Conservation (phyloP, 73 alveolate species). For the Paramecium octaurelia region DNA sequence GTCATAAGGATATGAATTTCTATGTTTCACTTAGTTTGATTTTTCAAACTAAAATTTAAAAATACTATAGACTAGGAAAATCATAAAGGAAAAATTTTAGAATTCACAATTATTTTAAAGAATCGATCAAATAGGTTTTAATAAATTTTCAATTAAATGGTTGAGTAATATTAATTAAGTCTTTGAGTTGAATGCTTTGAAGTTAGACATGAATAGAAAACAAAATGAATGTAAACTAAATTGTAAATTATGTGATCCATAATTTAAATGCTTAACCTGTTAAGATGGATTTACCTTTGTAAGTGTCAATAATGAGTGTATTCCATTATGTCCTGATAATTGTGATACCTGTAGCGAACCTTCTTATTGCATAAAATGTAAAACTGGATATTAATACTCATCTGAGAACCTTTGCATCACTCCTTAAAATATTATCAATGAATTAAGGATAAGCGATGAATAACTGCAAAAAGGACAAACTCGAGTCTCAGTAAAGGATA, state of each 20-base stretch:
- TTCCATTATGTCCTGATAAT: neutral
- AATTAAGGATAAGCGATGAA: neutral
- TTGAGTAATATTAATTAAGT: neutral
- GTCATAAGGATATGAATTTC: neutral
- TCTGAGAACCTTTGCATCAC: neutral
- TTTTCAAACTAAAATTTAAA: neutral
- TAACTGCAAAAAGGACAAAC: neutral
- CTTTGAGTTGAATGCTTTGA: neutral
- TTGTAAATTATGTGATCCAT: neutral
- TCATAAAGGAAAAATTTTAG: neutral
- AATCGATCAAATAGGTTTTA: neutral
- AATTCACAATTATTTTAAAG: neutral
- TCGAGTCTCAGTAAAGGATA: neutral
- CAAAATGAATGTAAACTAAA: neutral
- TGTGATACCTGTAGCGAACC: neutral
- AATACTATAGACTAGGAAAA: neutral
- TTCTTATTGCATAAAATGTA: neutral
- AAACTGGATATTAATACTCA: neutral
- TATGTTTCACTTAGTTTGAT: neutral
- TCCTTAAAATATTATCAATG: neutral
- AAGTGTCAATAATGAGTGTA: neutral
- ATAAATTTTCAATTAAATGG: neutral
- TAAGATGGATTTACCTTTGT: neutral
- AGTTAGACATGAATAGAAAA: neutral
- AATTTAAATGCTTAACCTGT: neutral